phyloP scores from a whole-genome alignment of 2,329 filamentous ascomycete species.

The Penicillium thymicola region DNA sequence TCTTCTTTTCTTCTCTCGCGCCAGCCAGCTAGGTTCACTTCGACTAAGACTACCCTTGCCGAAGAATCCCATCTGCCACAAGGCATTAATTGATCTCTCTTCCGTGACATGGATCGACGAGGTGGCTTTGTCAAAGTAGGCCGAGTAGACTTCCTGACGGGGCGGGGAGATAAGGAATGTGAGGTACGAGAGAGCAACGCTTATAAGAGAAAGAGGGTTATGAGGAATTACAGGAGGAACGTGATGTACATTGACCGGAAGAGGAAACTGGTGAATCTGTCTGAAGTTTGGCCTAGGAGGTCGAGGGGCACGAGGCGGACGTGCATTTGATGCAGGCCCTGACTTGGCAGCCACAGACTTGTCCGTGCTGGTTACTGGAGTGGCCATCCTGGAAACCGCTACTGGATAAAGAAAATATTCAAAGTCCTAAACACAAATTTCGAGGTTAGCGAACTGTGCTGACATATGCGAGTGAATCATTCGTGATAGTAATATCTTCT shows the following conservation, averaged over 20 bases:
- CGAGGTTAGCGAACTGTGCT: conserved; percentile 24
- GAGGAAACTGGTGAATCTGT: conserved; percentile 76
- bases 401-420: conserved; percentile 16
- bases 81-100: conserved; percentile 66
- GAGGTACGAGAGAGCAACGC: conserved; percentile 73
- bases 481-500: conserved; percentile 48
- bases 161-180: conserved; percentile 66
- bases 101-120: conserved; percentile 82
- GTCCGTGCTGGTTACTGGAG: conserved; percentile 17
- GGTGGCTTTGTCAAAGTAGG: conserved; percentile 76
- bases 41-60: conserved; percentile 90
- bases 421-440: conserved; percentile 13
- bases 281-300: conserved; percentile 56
- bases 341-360: conserved; percentile 16
- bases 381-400: conserved; percentile 29
- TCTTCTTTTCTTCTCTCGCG: conserved; percentile 70
- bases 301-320: conserved; percentile 28
- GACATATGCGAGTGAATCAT: conserved; percentile 8
- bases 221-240: conserved; percentile 85
- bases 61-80: conserved; percentile 98
- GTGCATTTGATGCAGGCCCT: conserved; percentile 15
- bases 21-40: conserved; percentile 92
- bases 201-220: conserved; percentile 84
- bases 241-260: conserved; percentile 77
- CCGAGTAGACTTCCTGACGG: conserved; percentile 62